Evolutionary conservation across 805 yeast species (phyloP).

Genomic region (Candida khao-thaluensis): DNA sequence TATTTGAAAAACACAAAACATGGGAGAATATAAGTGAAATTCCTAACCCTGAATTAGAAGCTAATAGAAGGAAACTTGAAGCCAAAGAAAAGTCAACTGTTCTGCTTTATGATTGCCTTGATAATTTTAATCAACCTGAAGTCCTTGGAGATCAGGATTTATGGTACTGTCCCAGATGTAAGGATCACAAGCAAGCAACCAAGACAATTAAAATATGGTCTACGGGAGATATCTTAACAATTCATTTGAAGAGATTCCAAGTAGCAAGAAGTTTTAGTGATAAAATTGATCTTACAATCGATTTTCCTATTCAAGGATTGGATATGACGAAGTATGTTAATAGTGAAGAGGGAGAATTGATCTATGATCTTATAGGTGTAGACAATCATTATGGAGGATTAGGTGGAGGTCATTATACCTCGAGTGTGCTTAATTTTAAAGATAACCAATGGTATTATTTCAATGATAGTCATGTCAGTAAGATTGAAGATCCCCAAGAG

Average conservation of each 20-base stretch:
- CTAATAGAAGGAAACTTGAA: constrained; percentile 34
- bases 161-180: constrained; percentile 92
- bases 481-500: constrained; percentile 54
- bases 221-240: constrained; percentile 86
- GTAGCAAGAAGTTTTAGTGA: constrained; percentile 83
- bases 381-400: constrained; percentile 95
- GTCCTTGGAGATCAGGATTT: constrained; percentile 83
- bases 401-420: constrained; percentile 97
- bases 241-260: constrained; percentile 88
- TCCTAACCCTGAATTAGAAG: constrained; percentile 55
- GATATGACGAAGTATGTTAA: constrained; percentile 65
- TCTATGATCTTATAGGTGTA: constrained; percentile 87
- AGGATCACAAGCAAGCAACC: constrained; percentile 86
- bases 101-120: constrained; percentile 67
- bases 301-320: constrained; percentile 81
- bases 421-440: constrained; percentile 75
- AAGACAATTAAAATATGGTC: constrained; percentile 90
- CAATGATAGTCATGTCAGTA: constrained; percentile 77
- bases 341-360: constrained; percentile 29
- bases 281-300: constrained; percentile 80
- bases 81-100: constrained; percentile 47
- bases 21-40: constrained; percentile 50
- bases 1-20: constrained; percentile 54
- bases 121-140: constrained; percentile 75
- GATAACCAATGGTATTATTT: constrained; percentile 85